Percentiles rank a stretch among this genome's conserved stretches.
phyloP scores from a whole-genome alignment of 1,284 basidiomycete species.

The Albatrellus sp. region DNA sequence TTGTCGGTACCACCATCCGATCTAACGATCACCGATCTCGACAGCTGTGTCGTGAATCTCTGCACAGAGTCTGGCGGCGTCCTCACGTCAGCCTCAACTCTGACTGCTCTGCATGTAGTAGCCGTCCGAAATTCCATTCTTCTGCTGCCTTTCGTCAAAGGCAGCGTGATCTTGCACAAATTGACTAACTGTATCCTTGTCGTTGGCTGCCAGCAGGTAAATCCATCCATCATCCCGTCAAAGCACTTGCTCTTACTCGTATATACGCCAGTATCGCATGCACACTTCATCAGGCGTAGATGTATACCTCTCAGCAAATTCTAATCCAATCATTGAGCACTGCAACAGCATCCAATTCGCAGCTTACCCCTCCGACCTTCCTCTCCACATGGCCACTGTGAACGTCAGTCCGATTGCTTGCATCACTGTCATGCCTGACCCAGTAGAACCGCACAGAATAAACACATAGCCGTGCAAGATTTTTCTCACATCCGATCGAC shows the following conservation, averaged over 20 bases:
- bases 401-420: background rate
- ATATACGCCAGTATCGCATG: constrained; percentile 62
- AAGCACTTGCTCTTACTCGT: background rate
- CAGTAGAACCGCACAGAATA: constrained; percentile 12
- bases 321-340: constrained; percentile 69
- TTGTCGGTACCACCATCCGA: constrained; percentile 24
- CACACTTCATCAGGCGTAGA: constrained; percentile 50
- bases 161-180: constrained; percentile 61
- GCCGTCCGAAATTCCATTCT: constrained; percentile 43
- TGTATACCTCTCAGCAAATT: constrained; percentile 50
- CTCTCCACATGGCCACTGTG: constrained; percentile 3
- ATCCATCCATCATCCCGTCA: constrained; percentile 7
- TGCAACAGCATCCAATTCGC: constrained; percentile 48
- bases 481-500: constrained; percentile 69
- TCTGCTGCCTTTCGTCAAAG: constrained; percentile 48
- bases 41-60: constrained; percentile 58
- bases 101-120: constrained; percentile 54
- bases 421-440: background rate
- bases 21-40: constrained; percentile 45
- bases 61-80: constrained; percentile 6
- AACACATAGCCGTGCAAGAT: constrained; percentile 47
- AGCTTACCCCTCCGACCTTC: constrained; percentile 31
- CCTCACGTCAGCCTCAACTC: constrained; percentile 12
- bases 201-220: constrained; percentile 66
- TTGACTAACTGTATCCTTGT: constrained; percentile 47